phyloP scores from a whole-genome alignment of 805 yeast genomes.

The Myxozyma geophila region DNA sequence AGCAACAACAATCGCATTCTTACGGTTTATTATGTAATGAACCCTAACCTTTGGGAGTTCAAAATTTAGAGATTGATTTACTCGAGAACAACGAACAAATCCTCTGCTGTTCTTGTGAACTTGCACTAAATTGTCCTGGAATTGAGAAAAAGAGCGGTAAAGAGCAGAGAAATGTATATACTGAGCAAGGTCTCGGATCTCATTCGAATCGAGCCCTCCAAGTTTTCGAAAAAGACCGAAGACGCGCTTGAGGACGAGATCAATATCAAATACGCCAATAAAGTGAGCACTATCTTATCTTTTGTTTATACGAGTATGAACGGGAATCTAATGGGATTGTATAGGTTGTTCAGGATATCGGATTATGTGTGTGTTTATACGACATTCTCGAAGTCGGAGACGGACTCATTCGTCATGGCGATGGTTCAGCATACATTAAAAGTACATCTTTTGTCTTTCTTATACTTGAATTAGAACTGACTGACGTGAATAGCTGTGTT shows the following conservation, averaged over 20 bases:
- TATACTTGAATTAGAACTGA: not conserved
- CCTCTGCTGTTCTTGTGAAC: no score
- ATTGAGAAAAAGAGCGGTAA: not conserved
- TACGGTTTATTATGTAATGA: no score
- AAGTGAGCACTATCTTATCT: conserved; percentile 39
- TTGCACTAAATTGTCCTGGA: no score
- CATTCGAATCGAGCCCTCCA: conserved; percentile 84
- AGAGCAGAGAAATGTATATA: conserved; percentile 68
- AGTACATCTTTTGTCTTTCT: conserved; percentile 9
- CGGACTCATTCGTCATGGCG: conserved; percentile 90
- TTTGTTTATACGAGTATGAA: not conserved
- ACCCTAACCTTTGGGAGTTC: no score
- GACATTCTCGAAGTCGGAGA: conserved; percentile 82
- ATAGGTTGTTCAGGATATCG: conserved; percentile 73
- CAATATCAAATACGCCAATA: conserved; percentile 83
- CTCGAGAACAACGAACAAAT: no score
- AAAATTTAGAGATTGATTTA: no score
- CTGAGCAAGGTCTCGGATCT: conserved; percentile 80
- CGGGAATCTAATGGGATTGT: not conserved
- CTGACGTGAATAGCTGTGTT: conserved; percentile 54
- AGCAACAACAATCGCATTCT: no score
- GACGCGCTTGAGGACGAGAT: conserved; percentile 79
- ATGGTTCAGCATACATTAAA: conserved; percentile 63
- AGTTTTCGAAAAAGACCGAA: conserved; percentile 72
- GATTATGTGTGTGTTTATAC: conserved; percentile 83